Conservation (phyloP, 768 basidiomycete genomes). For the Lentinus brumalis region DNA sequence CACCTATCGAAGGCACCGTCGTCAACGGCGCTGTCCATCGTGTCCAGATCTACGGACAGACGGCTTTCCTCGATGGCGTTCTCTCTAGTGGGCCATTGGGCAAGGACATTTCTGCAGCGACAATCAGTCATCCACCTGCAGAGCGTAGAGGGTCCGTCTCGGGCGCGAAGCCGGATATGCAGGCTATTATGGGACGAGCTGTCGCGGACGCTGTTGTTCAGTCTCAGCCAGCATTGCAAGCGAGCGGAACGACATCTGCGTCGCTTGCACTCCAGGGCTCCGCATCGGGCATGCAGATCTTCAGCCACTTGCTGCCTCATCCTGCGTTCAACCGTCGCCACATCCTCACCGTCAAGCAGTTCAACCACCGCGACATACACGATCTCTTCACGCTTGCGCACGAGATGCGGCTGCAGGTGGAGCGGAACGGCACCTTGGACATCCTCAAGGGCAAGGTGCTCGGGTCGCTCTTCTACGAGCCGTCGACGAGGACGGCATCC, state of each 20-base stretch:
- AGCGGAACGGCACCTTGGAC: constrained; percentile 85
- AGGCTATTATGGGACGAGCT: constrained; percentile 6
- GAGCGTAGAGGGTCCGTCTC: constrained; percentile 31
- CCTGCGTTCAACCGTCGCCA: constrained; percentile 92
- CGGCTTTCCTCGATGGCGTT: constrained; percentile 85
- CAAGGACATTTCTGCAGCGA: constrained; percentile 70
- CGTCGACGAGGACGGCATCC: constrained; percentile 91
- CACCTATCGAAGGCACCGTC: constrained; percentile 67
- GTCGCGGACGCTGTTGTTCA: constrained; percentile 12
- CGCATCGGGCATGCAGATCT: constrained; percentile 36
- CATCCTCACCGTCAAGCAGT: constrained; percentile 93
- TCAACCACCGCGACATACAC: constrained; percentile 85
- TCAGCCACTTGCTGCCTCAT: constrained; percentile 60
- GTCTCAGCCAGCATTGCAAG: constrained; percentile 3
- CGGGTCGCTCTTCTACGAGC: constrained; percentile 93
- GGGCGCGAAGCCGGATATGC: constrained; percentile 21
- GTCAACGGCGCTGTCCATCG: constrained; percentile 83
- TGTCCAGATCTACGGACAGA: constrained; percentile 88
- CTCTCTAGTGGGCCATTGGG: constrained; percentile 62
- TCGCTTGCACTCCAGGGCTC: constrained; percentile 33
- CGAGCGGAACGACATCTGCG: constrained; percentile 1
- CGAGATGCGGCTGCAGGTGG: constrained; percentile 96
- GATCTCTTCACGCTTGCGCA: constrained; percentile 93
- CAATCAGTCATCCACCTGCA: constrained; percentile 44
- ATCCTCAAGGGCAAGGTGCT: constrained; percentile 90